Evolutionary conservation across 2,329 filamentous ascomycete genomes (phyloP), one percentile per base, ranked within the genome.

Genomic region (Tolypocladium inflatum): DNA sequence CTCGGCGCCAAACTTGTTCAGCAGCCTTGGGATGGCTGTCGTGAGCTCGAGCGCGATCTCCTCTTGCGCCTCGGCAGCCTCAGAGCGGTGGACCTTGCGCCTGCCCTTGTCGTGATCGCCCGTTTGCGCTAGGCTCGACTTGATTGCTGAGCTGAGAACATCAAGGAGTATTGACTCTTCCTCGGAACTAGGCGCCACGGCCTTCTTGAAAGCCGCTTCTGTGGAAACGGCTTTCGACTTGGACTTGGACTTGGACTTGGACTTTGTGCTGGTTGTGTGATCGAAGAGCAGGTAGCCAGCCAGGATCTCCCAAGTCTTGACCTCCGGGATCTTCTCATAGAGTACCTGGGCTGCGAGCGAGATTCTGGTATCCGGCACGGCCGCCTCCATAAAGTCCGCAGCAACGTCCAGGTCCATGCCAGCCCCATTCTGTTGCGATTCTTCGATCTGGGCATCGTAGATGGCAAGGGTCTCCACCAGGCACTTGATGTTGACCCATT

Each of bases 1-100:
- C 35, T 89, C 83, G n/a, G 92, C 90, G 6, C 94, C 93, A 65
- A 91, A 99, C 69, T 97, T 97, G 73, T 88, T 96, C 55, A 99
- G 78, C 2, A 99, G 82, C 62, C 85, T 86, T 0, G 94, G 94
- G 57, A 97, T 93, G 17, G 89, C 79, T 42, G 82, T 79, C 10
- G 91, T 90, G 42, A 99, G 80, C 64, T 88, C 85, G 54, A 91
- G 80, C 2, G 90, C 90, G 41, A 89, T 86, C 54, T 88, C 85
- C 66, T 96, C 91, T 61, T 90, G 88, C 33, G 86, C 81, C 59
- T 92, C 89, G 7, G 79, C 74, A 54, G 86, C 83, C 59, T 90
- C 85, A 26, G 83, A 78, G 54, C 83, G 84, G 56, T 84, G 78
- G 17, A 75, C 73, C 63, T 78, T 83, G 64, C 80, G 83, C 70